Conservation (phyloP, 2,329 filamentous ascomycete genomes). For the Scedosporium dehoogii region DNA sequence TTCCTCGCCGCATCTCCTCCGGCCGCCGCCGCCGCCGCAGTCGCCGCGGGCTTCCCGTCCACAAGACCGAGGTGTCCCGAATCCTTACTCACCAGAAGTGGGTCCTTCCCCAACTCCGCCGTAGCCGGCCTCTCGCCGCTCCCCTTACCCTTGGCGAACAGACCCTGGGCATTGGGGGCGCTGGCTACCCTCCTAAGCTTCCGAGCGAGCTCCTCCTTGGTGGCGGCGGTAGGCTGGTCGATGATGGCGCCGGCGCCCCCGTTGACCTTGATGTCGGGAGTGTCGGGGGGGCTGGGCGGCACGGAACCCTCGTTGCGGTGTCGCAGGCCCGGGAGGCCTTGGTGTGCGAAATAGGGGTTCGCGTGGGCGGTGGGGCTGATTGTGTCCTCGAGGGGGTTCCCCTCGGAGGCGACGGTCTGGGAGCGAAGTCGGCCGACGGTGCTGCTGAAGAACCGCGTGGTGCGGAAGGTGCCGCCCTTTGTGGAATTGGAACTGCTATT, state of each 20-base stretch:
- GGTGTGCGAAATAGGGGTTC: constrained; percentile 95
- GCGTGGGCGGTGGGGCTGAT: constrained; percentile 88
- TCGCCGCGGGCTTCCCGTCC: constrained; percentile 16
- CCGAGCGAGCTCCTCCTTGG: constrained; percentile 87
- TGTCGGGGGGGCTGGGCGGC: constrained; percentile 85
- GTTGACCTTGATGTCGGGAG: constrained; percentile 66
- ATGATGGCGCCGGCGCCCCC: constrained; percentile 54
- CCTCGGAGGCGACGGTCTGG: constrained; percentile 85
- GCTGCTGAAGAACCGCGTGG: constrained; percentile 80
- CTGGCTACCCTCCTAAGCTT: constrained; percentile 91
- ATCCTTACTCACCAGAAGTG: constrained; percentile 44
- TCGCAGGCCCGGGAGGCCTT: constrained; percentile 83
- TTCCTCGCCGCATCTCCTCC: constrained; percentile 11
- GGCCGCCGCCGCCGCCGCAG: constrained; percentile 15
- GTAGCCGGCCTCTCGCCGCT: constrained; percentile 66
- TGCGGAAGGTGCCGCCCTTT: constrained; percentile 58
- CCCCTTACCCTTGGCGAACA: constrained; percentile 57
- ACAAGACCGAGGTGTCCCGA: constrained; percentile 28
- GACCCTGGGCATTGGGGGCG: constrained; percentile 89
- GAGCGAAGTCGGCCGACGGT: constrained; percentile 81
- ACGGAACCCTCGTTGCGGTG: constrained; percentile 94
- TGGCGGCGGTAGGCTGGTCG: constrained; percentile 61
- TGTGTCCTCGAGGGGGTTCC: constrained; percentile 77
- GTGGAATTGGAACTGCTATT: constrained; percentile 13
- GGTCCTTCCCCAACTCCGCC: constrained; percentile 78